A percentile compares a stretch with the other conserved stretches of the same genome.
Evolutionary conservation across 768 basidiomycete species (phyloP).

Genomic region (Lenzites betulinus): DNA sequence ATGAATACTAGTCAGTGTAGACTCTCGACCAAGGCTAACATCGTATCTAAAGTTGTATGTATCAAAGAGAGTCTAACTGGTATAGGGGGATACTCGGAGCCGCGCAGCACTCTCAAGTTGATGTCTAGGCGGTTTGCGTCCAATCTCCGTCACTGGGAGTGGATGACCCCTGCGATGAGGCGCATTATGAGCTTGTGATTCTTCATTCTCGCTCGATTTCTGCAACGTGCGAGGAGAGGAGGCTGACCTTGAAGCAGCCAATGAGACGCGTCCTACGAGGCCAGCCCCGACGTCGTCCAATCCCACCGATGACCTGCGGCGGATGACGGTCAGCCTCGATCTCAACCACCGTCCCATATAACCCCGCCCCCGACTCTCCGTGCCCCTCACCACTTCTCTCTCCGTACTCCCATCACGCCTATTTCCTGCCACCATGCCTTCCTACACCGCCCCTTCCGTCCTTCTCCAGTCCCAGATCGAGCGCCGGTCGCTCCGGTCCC

Average conservation of each 20-base stretch:
- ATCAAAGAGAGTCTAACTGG: too few species aligned
- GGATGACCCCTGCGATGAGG: too few species aligned
- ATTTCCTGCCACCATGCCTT: neutral
- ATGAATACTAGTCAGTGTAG: too few species aligned
- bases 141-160: too few species aligned
- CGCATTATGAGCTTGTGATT: too few species aligned
- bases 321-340: neutral
- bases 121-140: too few species aligned
- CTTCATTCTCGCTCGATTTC: too few species aligned
- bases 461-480: neutral
- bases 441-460: neutral
- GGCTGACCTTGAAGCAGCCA: conserved; percentile 56
- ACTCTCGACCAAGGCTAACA: too few species aligned
- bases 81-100: too few species aligned
- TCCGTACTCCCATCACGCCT: neutral
- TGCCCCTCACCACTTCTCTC: neutral
- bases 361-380: neutral
- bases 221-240: too few species aligned
- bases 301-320: conserved; percentile 45
- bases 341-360: neutral
- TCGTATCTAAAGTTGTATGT: too few species aligned
- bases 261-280: conserved; percentile 62
- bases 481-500: neutral
- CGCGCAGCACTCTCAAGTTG: too few species aligned
- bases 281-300: conserved; percentile 71